Evolutionary conservation across 495 filamentous ascomycete species (phyloP).

Genomic region (Bombardia bombarda): DNA sequence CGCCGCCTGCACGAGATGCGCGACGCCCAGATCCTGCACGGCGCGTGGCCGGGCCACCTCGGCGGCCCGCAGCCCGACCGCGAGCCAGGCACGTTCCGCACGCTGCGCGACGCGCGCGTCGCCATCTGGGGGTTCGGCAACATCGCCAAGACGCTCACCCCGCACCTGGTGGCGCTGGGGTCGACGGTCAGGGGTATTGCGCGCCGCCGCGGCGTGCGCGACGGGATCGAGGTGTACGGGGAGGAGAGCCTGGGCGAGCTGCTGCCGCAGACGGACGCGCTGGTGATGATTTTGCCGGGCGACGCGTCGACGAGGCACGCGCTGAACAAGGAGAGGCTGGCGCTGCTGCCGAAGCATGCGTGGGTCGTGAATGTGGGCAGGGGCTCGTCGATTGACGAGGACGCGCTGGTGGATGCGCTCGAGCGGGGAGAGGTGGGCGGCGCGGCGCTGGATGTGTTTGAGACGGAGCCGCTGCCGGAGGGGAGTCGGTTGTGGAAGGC

Average conservation of each 20-base stretch:
- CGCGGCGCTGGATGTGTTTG: conserved; percentile 71
- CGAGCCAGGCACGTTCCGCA: conserved; percentile 39
- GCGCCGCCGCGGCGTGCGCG: conserved; percentile 49
- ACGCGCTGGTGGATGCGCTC: conserved; percentile 63
- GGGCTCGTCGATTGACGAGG: conserved; percentile 73
- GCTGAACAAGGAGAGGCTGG: conserved; percentile 56
- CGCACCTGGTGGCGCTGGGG: conserved; percentile 52
- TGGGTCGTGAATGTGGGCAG: conserved; percentile 80
- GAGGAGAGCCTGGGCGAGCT: conserved; percentile 46
- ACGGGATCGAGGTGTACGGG: conserved; percentile 42
- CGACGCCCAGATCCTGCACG: conserved; percentile 44
- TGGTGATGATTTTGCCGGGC: conserved; percentile 68
- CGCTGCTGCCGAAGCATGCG: conserved; percentile 67
- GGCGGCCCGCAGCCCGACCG: conserved; percentile 49
- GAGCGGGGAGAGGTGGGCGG: conserved; percentile 58
- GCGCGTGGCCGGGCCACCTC: conserved; percentile 48
- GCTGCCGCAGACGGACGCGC: conserved; percentile 58
- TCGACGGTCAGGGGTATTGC: conserved; percentile 40
- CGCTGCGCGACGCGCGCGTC: conserved; percentile 42
- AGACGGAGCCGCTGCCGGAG: conserved; percentile 56
- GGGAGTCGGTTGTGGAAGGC: conserved; percentile 29
- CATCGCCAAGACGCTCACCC: conserved; percentile 69
- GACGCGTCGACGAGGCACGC: conserved; percentile 62
- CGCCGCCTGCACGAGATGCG: conserved; percentile 51
- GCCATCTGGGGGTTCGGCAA: conserved; percentile 77